Percentiles rank a stretch among this genome's conserved stretches.
Conservation (phyloP, 2,329 filamentous ascomycete genomes). For the Sordariomycetes sp. region DNA sequence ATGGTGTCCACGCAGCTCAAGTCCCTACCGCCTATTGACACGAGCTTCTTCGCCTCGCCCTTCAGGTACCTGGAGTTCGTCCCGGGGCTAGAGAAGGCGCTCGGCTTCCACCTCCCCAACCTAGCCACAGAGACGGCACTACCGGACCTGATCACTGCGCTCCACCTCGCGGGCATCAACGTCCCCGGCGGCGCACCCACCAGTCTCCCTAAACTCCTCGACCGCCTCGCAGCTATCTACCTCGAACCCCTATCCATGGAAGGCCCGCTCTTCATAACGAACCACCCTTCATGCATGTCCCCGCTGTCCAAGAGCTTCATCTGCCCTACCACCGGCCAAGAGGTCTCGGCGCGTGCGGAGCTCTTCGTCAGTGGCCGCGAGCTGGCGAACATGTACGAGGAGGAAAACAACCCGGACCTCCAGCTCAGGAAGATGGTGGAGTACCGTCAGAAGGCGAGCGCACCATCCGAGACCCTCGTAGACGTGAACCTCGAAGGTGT, state of each 20-base stretch:
- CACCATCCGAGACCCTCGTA: slow-evolving; percentile 11
- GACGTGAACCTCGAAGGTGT: slow-evolving; percentile 21
- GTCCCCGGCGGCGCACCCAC: slow-evolving; percentile 53
- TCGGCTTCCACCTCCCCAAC: slow-evolving; percentile 56
- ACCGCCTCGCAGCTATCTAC: slow-evolving; percentile 64
- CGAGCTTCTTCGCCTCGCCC: slow-evolving; percentile 31
- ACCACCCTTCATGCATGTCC: slow-evolving; percentile 85
- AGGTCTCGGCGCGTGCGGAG: slow-evolving; percentile 72
- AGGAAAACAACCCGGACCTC: slow-evolving; percentile 86
- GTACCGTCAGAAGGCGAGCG: slow-evolving; percentile 23
- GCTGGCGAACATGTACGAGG: slow-evolving; percentile 94
- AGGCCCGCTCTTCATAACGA: slow-evolving; percentile 70
- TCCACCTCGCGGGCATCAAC: slow-evolving; percentile 48
- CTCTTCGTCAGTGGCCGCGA: slow-evolving; percentile 74
- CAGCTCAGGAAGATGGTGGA: slow-evolving; percentile 73
- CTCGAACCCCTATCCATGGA: slow-evolving; percentile 65
- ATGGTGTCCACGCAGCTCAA: slow-evolving; percentile 33
- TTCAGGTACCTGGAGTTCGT: slow-evolving; percentile 73
- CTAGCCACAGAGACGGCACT: slow-evolving; percentile 45
- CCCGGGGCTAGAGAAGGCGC: slow-evolving; percentile 59
- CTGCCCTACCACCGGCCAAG: slow-evolving; percentile 57
- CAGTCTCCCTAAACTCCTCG: slow-evolving; percentile 61
- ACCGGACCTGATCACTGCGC: slow-evolving; percentile 38
- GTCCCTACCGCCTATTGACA: slow-evolving; percentile 32
- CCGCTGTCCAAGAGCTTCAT: slow-evolving; percentile 81